Evolutionary conservation across 495 filamentous ascomycete genomes (phyloP).

Genomic region (Jackrogersella multiformis): DNA sequence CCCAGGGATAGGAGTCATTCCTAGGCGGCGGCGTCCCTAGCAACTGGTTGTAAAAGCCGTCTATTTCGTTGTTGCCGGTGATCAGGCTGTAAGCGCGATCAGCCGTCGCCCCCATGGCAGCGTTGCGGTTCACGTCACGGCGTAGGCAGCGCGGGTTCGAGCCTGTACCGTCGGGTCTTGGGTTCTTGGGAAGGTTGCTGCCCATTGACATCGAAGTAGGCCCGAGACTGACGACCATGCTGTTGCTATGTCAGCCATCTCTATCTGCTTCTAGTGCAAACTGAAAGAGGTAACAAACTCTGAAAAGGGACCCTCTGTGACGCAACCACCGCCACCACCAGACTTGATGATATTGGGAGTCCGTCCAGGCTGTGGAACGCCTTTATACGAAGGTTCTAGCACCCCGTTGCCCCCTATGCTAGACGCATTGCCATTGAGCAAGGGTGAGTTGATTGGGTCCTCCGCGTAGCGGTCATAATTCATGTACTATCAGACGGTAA

Average conservation of each 20-base stretch:
- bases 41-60: slow-evolving; percentile 62
- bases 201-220: slow-evolving; percentile 48
- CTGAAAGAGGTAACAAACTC: slow-evolving; percentile 42
- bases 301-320: slow-evolving; percentile 65
- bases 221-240: slow-evolving; percentile 55
- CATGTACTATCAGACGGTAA: slow-evolving; percentile 49
- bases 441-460: slow-evolving; percentile 50
- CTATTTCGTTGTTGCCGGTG: slow-evolving; percentile 56
- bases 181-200: slow-evolving; percentile 48
- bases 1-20: slow-evolving; percentile 52
- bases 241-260: slow-evolving; percentile 28
- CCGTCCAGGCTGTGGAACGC: slow-evolving; percentile 40
- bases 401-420: slow-evolving; percentile 54
- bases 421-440: slow-evolving; percentile 55
- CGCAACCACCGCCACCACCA: slow-evolving; percentile 68
- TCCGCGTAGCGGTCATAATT: slow-evolving; percentile 55
- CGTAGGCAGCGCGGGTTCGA: slow-evolving; percentile 54
- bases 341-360: slow-evolving; percentile 53
- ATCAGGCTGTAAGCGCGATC: slow-evolving; percentile 59
- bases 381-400: slow-evolving; percentile 48
- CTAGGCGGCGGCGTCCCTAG: slow-evolving; percentile 54
- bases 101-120: slow-evolving; percentile 59
- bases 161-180: slow-evolving; percentile 43
- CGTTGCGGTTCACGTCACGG: slow-evolving; percentile 63
- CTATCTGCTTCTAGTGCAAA: background rate